Base-by-base conservation (phyloP, 495 filamentous ascomycete genomes). In the Neurospora sp. region DNA sequence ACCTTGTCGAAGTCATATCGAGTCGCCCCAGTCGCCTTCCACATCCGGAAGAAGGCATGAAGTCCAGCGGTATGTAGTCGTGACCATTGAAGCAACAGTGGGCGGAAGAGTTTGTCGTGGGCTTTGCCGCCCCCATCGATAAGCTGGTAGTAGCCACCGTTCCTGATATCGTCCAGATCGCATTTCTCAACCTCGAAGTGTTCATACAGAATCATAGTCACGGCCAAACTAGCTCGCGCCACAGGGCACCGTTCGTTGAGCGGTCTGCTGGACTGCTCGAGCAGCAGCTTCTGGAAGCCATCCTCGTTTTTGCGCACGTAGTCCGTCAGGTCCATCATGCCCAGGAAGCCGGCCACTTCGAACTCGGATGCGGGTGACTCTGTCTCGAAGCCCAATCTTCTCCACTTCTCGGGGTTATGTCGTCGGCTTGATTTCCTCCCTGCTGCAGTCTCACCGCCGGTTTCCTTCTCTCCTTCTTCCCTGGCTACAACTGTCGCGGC, bases 301-400 rank as follows among this genome's bases (percentile, higher is more conserved):
- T 98, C 94, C 78, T 97, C 93, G 75, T 96, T 89, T 78, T 92
- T 96, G 75, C 91, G 87, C 69, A 97, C 92, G 80, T 92, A 99
- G 81, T 98, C 94, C 8, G 93, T 94, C 77, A 98, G 79, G 80
- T 99, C 96, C 94, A 98, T 97, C 90, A 99, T 93, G 27, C 96
- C 96, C 53, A 99, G 81, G 79, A 95, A 98, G 2, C 96, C 96
- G 20, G 91, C 90, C 35, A 89, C 85, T 3, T 94, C 89, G 81
- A 99, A 98, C 76, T 98, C 96, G 74, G 85, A 82, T 0, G 90
- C 90, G 10, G 96, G 96, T 72, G 87, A 92, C 79, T 98, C 96
- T 0, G 93, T 91, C 81, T 96, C 92, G 77, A 99, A 99, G 3
- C 96, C 96, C 42, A 99, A 81, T 53, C 95, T 85, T 72, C 94